Evolutionary conservation across 83 land plant species (phyloP).

Genomic region (Diphasiastrum complanatum): DNA sequence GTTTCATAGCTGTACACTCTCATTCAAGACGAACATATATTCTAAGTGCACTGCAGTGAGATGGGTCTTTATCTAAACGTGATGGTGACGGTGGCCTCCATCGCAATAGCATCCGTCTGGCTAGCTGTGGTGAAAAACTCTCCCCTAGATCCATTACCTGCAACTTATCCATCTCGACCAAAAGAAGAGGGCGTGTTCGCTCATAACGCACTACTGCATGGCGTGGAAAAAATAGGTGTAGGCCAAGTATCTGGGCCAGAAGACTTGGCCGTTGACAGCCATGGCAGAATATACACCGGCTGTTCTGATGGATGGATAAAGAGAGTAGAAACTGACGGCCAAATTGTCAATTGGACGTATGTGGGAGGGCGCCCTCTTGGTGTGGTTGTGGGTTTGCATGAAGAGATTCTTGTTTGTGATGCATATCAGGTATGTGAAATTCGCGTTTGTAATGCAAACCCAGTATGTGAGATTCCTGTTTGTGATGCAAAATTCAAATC

Average conservation of each 20-base stretch:
- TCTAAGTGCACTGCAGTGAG: too few relatives aligned
- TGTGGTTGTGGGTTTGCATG: slow-evolving; percentile 8
- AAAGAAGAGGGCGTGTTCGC: slow-evolving; percentile 21
- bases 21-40: too few relatives aligned
- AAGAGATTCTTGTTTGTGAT: slow-evolving; percentile 13
- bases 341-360: slow-evolving; percentile 11
- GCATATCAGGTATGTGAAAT: neutral
- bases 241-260: slow-evolving; percentile 10
- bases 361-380: slow-evolving; percentile 24
- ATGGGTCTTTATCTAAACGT: slow-evolving; percentile 1
- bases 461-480: too few relatives aligned
- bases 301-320: slow-evolving; percentile 17
- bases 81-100: slow-evolving; percentile 1
- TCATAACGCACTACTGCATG: slow-evolving; percentile 6
- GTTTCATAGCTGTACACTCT: too few relatives aligned
- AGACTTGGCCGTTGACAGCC: slow-evolving; percentile 9
- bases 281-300: slow-evolving; percentile 4
- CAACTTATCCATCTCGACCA: neutral
- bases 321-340: neutral
- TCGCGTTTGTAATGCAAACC: too few relatives aligned
- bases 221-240: slow-evolving; percentile 2
- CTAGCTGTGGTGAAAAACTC: neutral
- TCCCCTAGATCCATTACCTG: slow-evolving; percentile 10
- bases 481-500: too few relatives aligned
- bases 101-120: neutral